These are phyloP conservation scores for Microcera coccophila DNA, from an alignment of 2,329 filamentous ascomycete genomes.

Conservation along the genomic window DNA sequence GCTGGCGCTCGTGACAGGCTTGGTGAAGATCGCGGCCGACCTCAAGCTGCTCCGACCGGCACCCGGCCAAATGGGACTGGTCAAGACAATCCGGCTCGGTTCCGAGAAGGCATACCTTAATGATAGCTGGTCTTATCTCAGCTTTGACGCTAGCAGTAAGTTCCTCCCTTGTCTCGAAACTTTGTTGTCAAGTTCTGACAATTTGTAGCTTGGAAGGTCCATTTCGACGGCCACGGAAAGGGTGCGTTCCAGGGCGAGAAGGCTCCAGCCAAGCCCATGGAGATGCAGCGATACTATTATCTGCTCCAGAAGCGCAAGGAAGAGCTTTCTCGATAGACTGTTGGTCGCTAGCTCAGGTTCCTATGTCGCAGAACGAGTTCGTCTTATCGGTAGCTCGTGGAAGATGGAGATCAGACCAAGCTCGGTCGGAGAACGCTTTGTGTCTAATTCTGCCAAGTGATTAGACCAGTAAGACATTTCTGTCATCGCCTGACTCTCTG, in stretches of 20 bases:
- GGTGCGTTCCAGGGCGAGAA: slow-evolving; percentile 33
- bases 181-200: rapidly evolving
- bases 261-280: slow-evolving; percentile 17
- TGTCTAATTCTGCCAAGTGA: too few relatives aligned
- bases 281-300: slow-evolving; percentile 34
- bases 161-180: too few relatives aligned
- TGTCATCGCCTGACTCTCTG: too few relatives aligned
- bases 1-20: slow-evolving; percentile 37
- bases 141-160: slow-evolving; percentile 45
- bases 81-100: slow-evolving; percentile 42
- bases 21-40: slow-evolving; percentile 41
- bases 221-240: slow-evolving; percentile 38
- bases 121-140: slow-evolving; percentile 46
- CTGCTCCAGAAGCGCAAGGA: slow-evolving; percentile 34
- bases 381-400: too few relatives aligned
- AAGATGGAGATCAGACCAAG: too few relatives aligned
- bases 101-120: slow-evolving; percentile 43
- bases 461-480: too few relatives aligned
- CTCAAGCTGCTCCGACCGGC: slow-evolving; percentile 44
- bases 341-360: too few relatives aligned
- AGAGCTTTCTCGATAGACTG: too few relatives aligned
- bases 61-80: slow-evolving; percentile 42
- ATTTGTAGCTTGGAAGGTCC: slow-evolving; percentile 29
- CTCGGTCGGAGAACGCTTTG: too few relatives aligned
- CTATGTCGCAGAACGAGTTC: too few relatives aligned